Conservation (phyloP, 441 rosid species). For the Mallotus japonicus region DNA sequence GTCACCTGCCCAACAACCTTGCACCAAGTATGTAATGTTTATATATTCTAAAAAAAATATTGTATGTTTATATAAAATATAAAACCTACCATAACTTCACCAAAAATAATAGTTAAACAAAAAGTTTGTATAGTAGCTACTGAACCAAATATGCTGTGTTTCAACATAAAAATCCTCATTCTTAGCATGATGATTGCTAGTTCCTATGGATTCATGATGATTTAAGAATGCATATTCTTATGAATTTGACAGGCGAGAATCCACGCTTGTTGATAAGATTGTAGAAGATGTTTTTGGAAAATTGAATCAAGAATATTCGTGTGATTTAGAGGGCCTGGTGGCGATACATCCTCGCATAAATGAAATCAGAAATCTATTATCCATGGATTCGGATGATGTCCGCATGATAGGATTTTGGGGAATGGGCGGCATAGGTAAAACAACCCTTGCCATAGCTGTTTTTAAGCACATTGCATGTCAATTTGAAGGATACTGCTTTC, state of each 20-base stretch:
- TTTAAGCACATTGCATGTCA: not conserved
- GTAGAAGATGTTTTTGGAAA: not conserved
- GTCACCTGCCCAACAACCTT: no score
- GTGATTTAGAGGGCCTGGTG: not conserved
- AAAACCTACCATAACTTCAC: no score
- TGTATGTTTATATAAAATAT: no score
- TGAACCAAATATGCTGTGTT: no score
- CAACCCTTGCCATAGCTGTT: slow-evolving; percentile 23
- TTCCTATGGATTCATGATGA: no score
- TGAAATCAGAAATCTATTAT: not conserved
- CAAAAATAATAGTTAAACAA: no score
- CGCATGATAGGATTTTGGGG: slow-evolving; percentile 19
- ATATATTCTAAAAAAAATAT: no score
- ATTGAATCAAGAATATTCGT: not conserved
- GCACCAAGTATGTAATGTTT: no score
- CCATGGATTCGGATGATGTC: not conserved
- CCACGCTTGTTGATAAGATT: not conserved
- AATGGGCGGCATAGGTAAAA: slow-evolving; percentile 21
- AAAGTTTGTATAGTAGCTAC: no score
- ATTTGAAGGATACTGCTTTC: slow-evolving; percentile 15
- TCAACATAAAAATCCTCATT: no score
- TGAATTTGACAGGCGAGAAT: slow-evolving; percentile 5
- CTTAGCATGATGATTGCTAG: no score
- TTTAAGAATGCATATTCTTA: not conserved
- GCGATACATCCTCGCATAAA: slow-evolving; percentile 1